Evolutionary conservation across 208 protist genomes (phyloP).

Genomic region (Vickermania ingenoplastis): DNA sequence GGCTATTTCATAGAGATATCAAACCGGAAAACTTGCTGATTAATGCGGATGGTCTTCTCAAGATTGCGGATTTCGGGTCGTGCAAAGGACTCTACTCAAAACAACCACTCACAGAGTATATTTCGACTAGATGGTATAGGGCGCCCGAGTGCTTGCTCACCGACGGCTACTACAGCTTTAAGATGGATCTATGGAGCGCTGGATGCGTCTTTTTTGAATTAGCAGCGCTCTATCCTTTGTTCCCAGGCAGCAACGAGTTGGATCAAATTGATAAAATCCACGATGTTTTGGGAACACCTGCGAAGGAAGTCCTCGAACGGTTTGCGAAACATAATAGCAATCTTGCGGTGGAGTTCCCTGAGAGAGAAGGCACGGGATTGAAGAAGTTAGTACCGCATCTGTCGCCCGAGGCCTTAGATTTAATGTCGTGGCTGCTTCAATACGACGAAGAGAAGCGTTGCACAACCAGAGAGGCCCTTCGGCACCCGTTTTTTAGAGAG

Average conservation of each 20-base stretch:
- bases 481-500: constrained; percentile 78
- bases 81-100: constrained; percentile 75
- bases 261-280: constrained; percentile 88
- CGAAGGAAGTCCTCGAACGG: constrained; percentile 55
- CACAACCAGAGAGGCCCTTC: constrained; percentile 87
- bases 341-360: constrained; percentile 63
- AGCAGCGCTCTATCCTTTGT: constrained; percentile 66
- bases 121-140: constrained; percentile 91
- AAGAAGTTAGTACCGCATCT: constrained; percentile 53
- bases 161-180: constrained; percentile 83
- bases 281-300: constrained; percentile 86
- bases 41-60: constrained; percentile 71
- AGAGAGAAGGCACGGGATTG: constrained; percentile 56
- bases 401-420: constrained; percentile 67
- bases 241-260: constrained; percentile 70
- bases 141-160: constrained; percentile 89
- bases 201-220: constrained; percentile 88
- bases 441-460: constrained; percentile 87
- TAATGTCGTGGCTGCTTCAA: constrained; percentile 73
- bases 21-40: constrained; percentile 97
- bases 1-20: constrained; percentile 93
- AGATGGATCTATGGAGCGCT: constrained; percentile 87
- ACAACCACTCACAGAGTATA: constrained; percentile 86
- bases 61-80: constrained; percentile 91
- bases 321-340: constrained; percentile 48